Evolutionary conservation across 1,284 basidiomycete species (phyloP), one percentile per base, ranked within the genome.

Genomic region (Microbotryum violaceum): DNA sequence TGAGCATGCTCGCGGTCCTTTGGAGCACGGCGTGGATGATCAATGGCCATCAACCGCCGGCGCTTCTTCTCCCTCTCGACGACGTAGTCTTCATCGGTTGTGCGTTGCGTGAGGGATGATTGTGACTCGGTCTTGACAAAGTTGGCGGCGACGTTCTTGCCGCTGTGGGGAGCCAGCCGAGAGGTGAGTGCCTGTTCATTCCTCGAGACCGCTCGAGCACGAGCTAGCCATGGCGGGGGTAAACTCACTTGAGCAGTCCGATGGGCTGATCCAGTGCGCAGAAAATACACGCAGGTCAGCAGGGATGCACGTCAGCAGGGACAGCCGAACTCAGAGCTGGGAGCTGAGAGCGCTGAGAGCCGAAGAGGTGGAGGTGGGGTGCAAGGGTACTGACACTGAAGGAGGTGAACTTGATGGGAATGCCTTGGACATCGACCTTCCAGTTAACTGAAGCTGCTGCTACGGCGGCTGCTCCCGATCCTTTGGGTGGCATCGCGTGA

Each of bases 131-230:
- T 27, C 50, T 64, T 66, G 31, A 46, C 59, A 37, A 62, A 68
- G 16, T 51, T 52, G 20, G 67, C 60, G 1, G 64, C 50, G 29
- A 68, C 67, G 56, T 68, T 63, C 60, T 68, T 68, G 49, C 50
- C 67, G 42, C 64, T 68, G 67, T 31, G 4, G 16, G 31, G 4
- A 8, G 20, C 7, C 7, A 2, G 25, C 23, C 14, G 12, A 23
- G 16, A 5, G 27, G 27, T 27, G 5, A 6, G 27, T 27, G 5
- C 27, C 27, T 27, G 57, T 58, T 27, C 54, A 31, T 31, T 8
- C 4, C 27, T 6, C 5, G 4, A 6, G 7, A 1, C 27, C 23
- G 20, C 27, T 21, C 7, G 20, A 29, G 16, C n/a, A 14, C 8
- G 23, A 27, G 16, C 23, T 21, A 10, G 54, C 10, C 20, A 6